These are phyloP conservation scores for Rhizopogon vulgaris DNA, from an alignment of 768 basidiomycete species.

Conservation along the genomic window DNA sequence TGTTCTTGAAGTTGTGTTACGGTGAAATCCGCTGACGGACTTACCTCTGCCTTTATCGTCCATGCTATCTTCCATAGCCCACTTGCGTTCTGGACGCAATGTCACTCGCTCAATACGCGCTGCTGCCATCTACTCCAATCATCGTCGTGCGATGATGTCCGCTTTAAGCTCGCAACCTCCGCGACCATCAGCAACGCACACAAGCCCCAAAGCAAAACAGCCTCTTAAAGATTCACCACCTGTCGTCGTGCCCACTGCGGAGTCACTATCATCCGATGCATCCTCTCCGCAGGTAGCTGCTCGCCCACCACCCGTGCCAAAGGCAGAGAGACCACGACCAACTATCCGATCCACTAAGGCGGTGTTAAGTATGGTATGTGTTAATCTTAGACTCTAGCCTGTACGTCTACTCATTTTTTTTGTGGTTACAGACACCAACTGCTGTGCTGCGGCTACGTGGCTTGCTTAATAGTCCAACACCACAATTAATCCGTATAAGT, in stretches of 20 bases:
- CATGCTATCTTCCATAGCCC: neutral
- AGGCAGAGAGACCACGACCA: constrained; percentile 56
- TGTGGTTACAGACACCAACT: constrained; percentile 55
- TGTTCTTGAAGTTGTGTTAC: neutral
- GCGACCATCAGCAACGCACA: constrained; percentile 14
- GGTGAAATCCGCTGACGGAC: no score
- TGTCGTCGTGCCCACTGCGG: constrained; percentile 40
- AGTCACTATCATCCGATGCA: constrained; percentile 48
- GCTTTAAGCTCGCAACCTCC: constrained; percentile 38
- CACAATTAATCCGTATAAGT: constrained; percentile 90
- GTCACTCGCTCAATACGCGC: neutral
- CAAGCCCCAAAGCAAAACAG: constrained; percentile 2
- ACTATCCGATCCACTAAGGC: constrained; percentile 69
- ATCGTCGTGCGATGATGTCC: constrained; percentile 64
- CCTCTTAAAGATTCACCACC: constrained; percentile 43
- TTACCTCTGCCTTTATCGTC: neutral
- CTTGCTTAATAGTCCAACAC: constrained; percentile 78
- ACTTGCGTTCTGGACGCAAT: neutral
- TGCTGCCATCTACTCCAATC: constrained; percentile 5
- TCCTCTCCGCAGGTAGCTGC: constrained; percentile 68
- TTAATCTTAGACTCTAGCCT: neutral
- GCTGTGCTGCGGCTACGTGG: constrained; percentile 69
- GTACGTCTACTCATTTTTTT: constrained; percentile 1
- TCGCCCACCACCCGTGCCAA: constrained; percentile 65
- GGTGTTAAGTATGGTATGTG: constrained; percentile 64